phyloP scores from a whole-genome alignment of 768 basidiomycete species.

The Leccinum boreale region DNA sequence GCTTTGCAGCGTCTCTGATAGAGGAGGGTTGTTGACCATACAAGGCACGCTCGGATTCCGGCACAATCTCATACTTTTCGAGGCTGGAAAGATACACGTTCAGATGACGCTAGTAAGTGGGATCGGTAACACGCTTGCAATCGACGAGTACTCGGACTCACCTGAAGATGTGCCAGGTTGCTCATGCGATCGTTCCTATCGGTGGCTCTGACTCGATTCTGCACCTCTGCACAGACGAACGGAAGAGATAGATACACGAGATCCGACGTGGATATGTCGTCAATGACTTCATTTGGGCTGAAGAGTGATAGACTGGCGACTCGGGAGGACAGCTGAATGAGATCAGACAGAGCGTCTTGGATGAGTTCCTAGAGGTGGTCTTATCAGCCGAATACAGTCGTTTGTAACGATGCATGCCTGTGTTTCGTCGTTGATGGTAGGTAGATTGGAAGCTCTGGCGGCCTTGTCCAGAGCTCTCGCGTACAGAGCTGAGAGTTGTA shows the following conservation, averaged over 20 bases:
- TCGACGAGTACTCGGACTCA: constrained; percentile 33
- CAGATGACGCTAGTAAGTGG: constrained; percentile 44
- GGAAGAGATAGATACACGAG: constrained; percentile 74
- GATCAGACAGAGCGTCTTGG: constrained; percentile 50
- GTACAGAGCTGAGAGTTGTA: constrained; percentile 40
- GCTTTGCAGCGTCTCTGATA: constrained; percentile 62
- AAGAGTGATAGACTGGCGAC: constrained; percentile 67
- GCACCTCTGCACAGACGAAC: constrained; percentile 62
- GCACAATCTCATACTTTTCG: constrained; percentile 65
- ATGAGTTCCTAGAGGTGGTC: constrained; percentile 52
- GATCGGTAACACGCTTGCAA: constrained; percentile 1
- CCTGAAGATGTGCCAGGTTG: constrained; percentile 55
- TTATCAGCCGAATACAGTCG: constrained; percentile 5
- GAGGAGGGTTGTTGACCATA: constrained; percentile 46
- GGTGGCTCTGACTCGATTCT: constrained; percentile 53
- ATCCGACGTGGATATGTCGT: constrained; percentile 78
- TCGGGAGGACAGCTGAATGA: constrained; percentile 50
- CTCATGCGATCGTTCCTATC: constrained; percentile 57
- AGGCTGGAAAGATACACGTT: constrained; percentile 46
- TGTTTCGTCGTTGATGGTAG: constrained; percentile 43
- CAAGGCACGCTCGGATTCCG: constrained; percentile 55
- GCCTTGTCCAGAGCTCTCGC: constrained; percentile 36
- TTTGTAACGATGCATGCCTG: constrained; percentile 35
- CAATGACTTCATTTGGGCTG: constrained; percentile 78
- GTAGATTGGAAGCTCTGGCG: constrained; percentile 36